Evolutionary conservation across 2,329 filamentous ascomycete species (phyloP).

Genomic region (Fusarium sp.): DNA sequence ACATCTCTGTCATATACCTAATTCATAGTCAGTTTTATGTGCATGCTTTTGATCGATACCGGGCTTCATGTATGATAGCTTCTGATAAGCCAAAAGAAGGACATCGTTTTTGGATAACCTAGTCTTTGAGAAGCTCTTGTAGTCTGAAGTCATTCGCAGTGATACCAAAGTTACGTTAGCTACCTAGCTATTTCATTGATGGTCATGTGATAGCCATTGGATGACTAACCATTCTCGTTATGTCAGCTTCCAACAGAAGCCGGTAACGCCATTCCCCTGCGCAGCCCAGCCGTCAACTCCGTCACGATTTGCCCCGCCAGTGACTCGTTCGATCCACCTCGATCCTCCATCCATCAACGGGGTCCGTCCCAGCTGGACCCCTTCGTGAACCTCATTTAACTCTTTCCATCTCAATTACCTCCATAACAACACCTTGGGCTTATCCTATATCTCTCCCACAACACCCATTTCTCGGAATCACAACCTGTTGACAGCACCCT

Average conservation of each 20-base stretch:
- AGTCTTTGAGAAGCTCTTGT: not conserved
- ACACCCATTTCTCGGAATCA: not conserved
- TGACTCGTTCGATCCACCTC: conserved; percentile 47
- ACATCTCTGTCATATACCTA: conserved; percentile 50
- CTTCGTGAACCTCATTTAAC: conserved; percentile 34
- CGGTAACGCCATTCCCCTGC: conserved; percentile 28
- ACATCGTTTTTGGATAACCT: conserved; percentile 24
- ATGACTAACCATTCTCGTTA: conserved; percentile 33
- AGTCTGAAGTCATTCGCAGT: not conserved
- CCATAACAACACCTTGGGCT: conserved; percentile 3
- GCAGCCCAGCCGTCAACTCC: conserved; percentile 34
- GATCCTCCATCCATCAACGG: conserved; percentile 46
- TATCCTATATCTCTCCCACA: not conserved
- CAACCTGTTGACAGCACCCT: not conserved
- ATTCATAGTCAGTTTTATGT: conserved; percentile 46
- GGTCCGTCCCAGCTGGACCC: conserved; percentile 50
- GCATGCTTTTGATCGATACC: conserved; percentile 39
- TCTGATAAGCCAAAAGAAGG: conserved; percentile 21
- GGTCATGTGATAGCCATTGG: conserved; percentile 12
- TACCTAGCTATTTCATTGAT: not conserved
- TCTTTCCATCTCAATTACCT: conserved; percentile 17
- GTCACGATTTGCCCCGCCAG: conserved; percentile 51
- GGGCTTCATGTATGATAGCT: conserved; percentile 38
- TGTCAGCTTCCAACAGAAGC: conserved; percentile 3
- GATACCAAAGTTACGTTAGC: not conserved